Evolutionary conservation across 2,329 filamentous ascomycete species (phyloP).

Genomic region (Shiraia bambusicola): DNA sequence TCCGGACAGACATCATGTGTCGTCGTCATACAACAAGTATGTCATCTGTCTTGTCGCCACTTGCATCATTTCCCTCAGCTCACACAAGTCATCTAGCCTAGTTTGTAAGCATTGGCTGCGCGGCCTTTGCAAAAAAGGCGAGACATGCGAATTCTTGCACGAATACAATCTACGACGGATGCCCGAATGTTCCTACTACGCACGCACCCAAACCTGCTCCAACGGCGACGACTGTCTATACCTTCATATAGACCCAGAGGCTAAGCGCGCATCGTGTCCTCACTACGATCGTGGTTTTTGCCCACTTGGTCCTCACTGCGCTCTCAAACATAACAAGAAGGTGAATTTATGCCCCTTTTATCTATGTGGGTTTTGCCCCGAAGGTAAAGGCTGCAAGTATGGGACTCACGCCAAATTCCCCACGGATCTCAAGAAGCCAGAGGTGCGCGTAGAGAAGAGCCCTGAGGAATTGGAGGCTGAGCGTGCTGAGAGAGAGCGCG

Average conservation of each 20-base stretch:
- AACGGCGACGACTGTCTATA: slow-evolving; percentile 97
- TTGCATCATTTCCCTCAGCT: slow-evolving; percentile 4
- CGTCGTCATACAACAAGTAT: slow-evolving; percentile 65
- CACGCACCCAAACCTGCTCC: slow-evolving; percentile 88
- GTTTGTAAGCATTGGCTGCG: slow-evolving; percentile 99
- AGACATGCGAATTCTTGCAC: slow-evolving; percentile 95
- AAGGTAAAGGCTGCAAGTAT: slow-evolving; percentile 72
- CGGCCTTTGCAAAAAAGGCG: slow-evolving; percentile 95
- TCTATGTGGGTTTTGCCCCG: slow-evolving; percentile 90
- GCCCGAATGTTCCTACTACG: slow-evolving; percentile 97
- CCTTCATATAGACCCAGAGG: slow-evolving; percentile 82
- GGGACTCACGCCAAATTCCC: slow-evolving; percentile 84
- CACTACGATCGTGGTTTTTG: slow-evolving; percentile 97
- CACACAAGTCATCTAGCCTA: slow-evolving; percentile 51
- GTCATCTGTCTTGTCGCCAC: slow-evolving; percentile 16
- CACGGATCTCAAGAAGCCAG: slow-evolving; percentile 63
- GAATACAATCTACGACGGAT: slow-evolving; percentile 98
- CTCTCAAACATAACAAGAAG: slow-evolving; percentile 83
- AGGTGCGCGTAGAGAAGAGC: slow-evolving; percentile 68
- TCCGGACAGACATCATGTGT: slow-evolving; percentile 73
- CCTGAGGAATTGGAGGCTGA: slow-evolving; percentile 67
- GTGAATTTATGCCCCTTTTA: slow-evolving; percentile 77
- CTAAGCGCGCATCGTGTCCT: slow-evolving; percentile 62
- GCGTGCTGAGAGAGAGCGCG: slow-evolving; percentile 51
- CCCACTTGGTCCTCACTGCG: slow-evolving; percentile 81